Base-by-base conservation (phyloP, 306 rosid species). In the Begonia peltatifolia region DNA sequence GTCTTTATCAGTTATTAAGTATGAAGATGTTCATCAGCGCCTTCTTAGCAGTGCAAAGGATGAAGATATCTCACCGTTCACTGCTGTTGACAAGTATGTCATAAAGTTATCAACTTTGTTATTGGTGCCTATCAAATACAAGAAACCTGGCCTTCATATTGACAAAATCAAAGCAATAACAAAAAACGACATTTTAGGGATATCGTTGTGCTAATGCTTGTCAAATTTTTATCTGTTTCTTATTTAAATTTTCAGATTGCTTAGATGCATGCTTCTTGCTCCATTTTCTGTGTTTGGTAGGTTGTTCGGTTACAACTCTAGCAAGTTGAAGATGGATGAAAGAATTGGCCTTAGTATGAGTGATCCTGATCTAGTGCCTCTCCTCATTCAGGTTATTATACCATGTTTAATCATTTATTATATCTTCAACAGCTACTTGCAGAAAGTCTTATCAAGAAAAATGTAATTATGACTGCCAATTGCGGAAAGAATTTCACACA, bases 11-110 rank as follows among this genome's bases (percentile, higher is more conserved):
- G 77, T 78, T 60, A 78, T 90, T 53, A 76, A 80, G 59, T 90
- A 80, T 20, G 97, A 90, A 42, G 92, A 90, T 63, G 65, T 90
- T 13, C 80, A 84, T 74, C 85, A 69, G 56, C 94, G 95, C 46
- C 65, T 85, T 53, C 78, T 71, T 58, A 65, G 68, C 59, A 79
- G 84, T 64, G 74, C 74, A 12, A 90, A 90, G 82, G 97, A 90
- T 75, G 94, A 90, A 74, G 92, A 90, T 63, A 80, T 90, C 64
- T 90, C 97, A 30, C 95, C 95, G 54, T 90, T 90, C 76, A 85
- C 87, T 0, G 95, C 97, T 57, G 97, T 86, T 67, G 97, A 90
- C 50, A 90, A 85, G 95, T 90, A 90, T 55, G 76, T 38, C 38
- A 30, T 20, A 20, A 2, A 30, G 6, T 7, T 30, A 30, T 30